Conservation (phyloP, 2,329 filamentous ascomycete genomes). For the Penicillium sp. region DNA sequence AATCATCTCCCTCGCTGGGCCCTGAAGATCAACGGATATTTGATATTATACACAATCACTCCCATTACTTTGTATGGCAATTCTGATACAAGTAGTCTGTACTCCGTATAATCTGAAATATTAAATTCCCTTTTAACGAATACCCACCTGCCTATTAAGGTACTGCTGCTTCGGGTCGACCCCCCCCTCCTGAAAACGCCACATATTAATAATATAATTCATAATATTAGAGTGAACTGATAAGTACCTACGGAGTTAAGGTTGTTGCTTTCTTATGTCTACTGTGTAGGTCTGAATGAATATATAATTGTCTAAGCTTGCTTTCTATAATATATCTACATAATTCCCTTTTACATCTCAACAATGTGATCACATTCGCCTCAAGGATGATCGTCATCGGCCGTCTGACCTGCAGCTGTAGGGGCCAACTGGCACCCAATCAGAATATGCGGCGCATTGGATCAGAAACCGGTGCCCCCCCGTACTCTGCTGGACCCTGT, state of each 20-base stretch:
- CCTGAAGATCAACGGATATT: conserved; percentile 4
- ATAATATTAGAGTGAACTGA: no score
- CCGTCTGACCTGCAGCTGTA: conserved; percentile 7
- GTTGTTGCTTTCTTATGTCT: no score
- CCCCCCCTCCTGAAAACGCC: conserved; percentile 9
- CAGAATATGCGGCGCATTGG: neutral
- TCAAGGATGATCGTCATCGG: conserved; percentile 3
- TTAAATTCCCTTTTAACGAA: neutral
- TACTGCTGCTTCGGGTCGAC: conserved; percentile 6
- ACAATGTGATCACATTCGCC: neutral
- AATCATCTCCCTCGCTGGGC: neutral
- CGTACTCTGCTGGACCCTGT: conserved; percentile 8
- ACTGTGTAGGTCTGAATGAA: neutral
- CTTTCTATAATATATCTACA: neutral
- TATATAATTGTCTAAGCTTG: no score
- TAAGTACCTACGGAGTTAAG: no score
- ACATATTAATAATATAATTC: neutral
- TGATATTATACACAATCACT: no score
- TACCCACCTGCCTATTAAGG: conserved; percentile 13
- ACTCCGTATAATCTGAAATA: no score
- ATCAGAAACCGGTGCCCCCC: neutral
- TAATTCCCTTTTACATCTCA: neutral
- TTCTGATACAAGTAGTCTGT: no score
- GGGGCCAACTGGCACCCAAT: neutral
- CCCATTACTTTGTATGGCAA: no score